These are phyloP conservation scores for Clavispora fructus DNA, from an alignment of 805 yeast genomes.

Conservation along the genomic window DNA sequence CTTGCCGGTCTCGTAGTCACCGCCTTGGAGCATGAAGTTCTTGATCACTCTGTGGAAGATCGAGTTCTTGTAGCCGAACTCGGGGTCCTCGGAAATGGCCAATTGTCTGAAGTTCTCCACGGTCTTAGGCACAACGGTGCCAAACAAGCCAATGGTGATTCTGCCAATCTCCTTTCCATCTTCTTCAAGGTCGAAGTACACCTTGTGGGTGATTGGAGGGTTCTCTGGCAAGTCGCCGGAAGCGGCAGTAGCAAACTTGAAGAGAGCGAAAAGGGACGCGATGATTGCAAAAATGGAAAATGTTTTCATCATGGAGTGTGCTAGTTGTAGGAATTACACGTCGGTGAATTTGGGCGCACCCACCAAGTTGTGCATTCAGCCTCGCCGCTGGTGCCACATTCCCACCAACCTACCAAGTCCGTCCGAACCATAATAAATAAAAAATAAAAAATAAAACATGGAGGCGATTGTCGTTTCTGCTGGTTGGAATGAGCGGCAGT, in stretches of 20 bases:
- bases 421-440: too few relatives aligned
- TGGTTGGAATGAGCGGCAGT: too few relatives aligned
- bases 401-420: too few relatives aligned
- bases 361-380: neutral
- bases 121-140: conserved; percentile 81
- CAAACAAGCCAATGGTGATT: conserved; percentile 81
- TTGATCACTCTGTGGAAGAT: conserved; percentile 71
- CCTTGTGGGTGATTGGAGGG: conserved; percentile 68
- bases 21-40: conserved; percentile 81
- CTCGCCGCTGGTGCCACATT: too few relatives aligned
- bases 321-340: neutral
- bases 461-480: too few relatives aligned
- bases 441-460: too few relatives aligned
- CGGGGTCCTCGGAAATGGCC: conserved; percentile 55
- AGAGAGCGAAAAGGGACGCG: conserved; percentile 9
- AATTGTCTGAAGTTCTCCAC: conserved; percentile 83
- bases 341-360: neutral
- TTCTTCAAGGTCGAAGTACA: conserved; percentile 79
- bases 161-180: conserved; percentile 77
- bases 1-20: conserved; percentile 68
- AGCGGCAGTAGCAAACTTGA: conserved; percentile 7
- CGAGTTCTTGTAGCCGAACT: conserved; percentile 57
- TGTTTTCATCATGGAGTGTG: conserved; percentile 8
- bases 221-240: conserved; percentile 24
- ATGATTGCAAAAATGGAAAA: conserved; percentile 10